Percentiles rank a stretch among this genome's conserved stretches.
phyloP scores from a whole-genome alignment of 352 stramenopile genomes.

The Globisporangium emineosum region DNA sequence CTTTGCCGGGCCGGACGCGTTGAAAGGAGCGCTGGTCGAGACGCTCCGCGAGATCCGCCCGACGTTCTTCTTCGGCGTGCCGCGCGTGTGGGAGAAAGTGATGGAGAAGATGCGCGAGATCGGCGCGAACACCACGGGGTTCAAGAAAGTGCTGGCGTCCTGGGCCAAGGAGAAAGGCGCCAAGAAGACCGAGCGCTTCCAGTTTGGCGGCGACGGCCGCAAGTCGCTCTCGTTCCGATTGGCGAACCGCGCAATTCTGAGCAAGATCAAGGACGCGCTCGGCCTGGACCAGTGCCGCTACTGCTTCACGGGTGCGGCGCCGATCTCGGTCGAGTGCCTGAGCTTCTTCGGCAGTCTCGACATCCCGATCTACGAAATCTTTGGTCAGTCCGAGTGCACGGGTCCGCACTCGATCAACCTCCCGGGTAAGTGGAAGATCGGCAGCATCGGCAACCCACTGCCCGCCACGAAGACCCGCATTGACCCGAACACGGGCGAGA shows the following conservation, averaged over 20 bases:
- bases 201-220: slow-evolving; percentile 60
- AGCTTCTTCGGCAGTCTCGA: slow-evolving; percentile 92
- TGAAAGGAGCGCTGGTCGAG: slow-evolving; percentile 62
- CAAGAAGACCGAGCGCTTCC: slow-evolving; percentile 50
- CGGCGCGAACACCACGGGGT: slow-evolving; percentile 48
- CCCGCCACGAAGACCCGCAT: slow-evolving; percentile 48
- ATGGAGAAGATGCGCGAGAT: slow-evolving; percentile 76
- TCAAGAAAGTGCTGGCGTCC: slow-evolving; percentile 81
- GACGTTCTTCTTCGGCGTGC: slow-evolving; percentile 82
- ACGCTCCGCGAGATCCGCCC: slow-evolving; percentile 65
- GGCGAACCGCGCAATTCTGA: slow-evolving; percentile 79
- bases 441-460: slow-evolving; percentile 68
- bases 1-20: slow-evolving; percentile 70
- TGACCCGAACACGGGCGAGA: slow-evolving; percentile 44
- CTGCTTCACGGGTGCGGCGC: slow-evolving; percentile 85
- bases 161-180: slow-evolving; percentile 80
- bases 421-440: slow-evolving; percentile 83
- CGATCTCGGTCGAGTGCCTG: slow-evolving; percentile 48
- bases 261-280: slow-evolving; percentile 75
- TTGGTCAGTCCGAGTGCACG: slow-evolving; percentile 91
- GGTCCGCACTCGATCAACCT: slow-evolving; percentile 77
- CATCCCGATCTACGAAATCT: slow-evolving; percentile 91
- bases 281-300: slow-evolving; percentile 78
- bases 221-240: slow-evolving; percentile 71
- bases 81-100: slow-evolving; percentile 87